These are phyloP conservation scores for Dactylonectria macrodidyma DNA, from an alignment of 2,329 filamentous ascomycete species.

Conservation along the genomic window DNA sequence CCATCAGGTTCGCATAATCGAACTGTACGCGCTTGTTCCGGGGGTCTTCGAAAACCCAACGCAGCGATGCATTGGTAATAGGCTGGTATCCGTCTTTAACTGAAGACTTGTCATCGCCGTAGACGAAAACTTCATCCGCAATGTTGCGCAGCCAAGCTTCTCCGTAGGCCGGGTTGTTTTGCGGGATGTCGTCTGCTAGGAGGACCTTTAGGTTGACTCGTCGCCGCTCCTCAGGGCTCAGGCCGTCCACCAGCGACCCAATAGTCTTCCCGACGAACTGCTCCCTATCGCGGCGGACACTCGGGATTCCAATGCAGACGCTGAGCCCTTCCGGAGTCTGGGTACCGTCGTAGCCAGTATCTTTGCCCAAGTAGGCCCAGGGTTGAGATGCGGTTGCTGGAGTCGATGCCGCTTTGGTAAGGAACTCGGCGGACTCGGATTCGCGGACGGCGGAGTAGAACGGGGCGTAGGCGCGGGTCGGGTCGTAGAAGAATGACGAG, in stretches of 20 bases:
- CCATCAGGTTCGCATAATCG: conserved; percentile 48
- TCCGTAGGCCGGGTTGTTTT: conserved; percentile 47
- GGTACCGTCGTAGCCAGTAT: background rate
- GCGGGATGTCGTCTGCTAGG: conserved; percentile 48
- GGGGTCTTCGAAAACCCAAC: conserved; percentile 26
- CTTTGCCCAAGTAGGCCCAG: conserved; percentile 19
- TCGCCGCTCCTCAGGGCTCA: conserved; percentile 46
- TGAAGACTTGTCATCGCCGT: conserved; percentile 28
- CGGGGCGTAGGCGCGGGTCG: conserved; percentile 41
- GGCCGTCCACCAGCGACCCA: conserved; percentile 49
- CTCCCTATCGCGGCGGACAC: conserved; percentile 43
- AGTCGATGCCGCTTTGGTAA: conserved; percentile 24
- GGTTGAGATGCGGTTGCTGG: conserved; percentile 19
- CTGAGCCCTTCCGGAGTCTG: conserved; percentile 18
- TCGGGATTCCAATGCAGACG: conserved; percentile 51
- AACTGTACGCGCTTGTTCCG: conserved; percentile 47
- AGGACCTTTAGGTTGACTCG: conserved; percentile 48
- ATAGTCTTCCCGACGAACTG: conserved; percentile 45
- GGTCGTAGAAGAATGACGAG: conserved; percentile 47
- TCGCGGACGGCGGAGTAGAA: conserved; percentile 44
- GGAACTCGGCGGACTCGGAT: conserved; percentile 41
- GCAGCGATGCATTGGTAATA: conserved; percentile 28
- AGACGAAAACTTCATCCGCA: conserved; percentile 50
- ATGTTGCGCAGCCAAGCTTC: conserved; percentile 49
- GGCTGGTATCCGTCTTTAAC: conserved; percentile 23